Evolutionary conservation across 306 rosid species (phyloP), one percentile per base, ranked within the genome.

Genomic region (Acmispon strigosus): DNA sequence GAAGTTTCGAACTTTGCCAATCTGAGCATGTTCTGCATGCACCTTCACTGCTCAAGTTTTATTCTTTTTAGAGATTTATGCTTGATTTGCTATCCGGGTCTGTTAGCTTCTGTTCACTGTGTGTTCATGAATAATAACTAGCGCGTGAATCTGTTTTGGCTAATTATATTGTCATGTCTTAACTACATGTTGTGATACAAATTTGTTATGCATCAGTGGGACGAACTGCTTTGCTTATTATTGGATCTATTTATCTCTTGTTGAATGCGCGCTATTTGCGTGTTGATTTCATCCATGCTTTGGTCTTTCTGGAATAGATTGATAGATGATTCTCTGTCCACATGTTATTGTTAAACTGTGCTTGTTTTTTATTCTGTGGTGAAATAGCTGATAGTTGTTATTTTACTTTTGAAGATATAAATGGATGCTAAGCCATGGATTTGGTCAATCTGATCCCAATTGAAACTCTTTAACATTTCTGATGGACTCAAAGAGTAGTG

Each of bases 401-500:
- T 69, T 13, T 36, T 13, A 5, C 32, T 19, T 68, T 53, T 69
- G 78, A 45, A 52, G 78, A 50, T 7, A 51, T 47, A 70, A 66
- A 81, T 71, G 86, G 75, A 52, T 65, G 70, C 76, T 66, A 42
- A 42, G 64, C 70, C 13, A 70, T 71, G 83, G 83, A 29, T 67
- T 66, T 62, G 68, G 71, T 73, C 70, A 45, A 56, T 85, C 64
- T 82, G 91, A 77, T 83, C 50, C 44, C 54, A 63, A 69, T 34
- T 74, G 67, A 72, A 59, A 70, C 50, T 22, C 51, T 56, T 49
- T 63, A 41, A 78, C 36, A 49, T 73, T 69, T 74, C 57, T 73
- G 76, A 93, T 93, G 96, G 98, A 92, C 77, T 84, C 98, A 10
- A 88, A 80, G 84, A 64, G 73, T 54, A 83, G 81, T 82, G 32